phyloP scores from a whole-genome alignment of 176 grass and related monocot genomes.

The Cenchrus americanus region DNA sequence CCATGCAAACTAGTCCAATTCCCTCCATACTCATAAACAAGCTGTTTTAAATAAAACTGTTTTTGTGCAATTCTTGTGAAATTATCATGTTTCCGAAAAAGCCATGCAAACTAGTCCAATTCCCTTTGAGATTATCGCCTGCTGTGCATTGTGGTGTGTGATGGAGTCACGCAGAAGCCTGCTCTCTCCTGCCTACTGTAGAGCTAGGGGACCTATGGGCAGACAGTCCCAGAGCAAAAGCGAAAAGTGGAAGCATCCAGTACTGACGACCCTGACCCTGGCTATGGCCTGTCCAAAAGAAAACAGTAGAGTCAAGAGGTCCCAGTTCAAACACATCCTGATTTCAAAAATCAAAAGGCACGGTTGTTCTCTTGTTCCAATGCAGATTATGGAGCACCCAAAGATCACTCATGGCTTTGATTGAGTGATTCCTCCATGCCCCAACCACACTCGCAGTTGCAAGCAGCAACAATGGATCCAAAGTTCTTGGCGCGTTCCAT shows the following conservation, averaged over 20 bases:
- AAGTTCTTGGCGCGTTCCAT: slow-evolving; percentile 1
- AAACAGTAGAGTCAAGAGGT: not conserved
- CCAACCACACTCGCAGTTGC: not conserved
- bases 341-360: slow-evolving; percentile 34
- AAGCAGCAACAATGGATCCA: slow-evolving; percentile 14
- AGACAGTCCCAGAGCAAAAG: slow-evolving; percentile 53
- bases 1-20: not conserved
- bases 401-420: slow-evolving; percentile 35
- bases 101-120: no score
- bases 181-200: not conserved
- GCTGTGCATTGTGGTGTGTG: no score
- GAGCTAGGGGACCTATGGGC: slow-evolving; percentile 12
- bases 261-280: slow-evolving; percentile 34
- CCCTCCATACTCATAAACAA: no score
- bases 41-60: no score
- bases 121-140: no score
- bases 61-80: no score
- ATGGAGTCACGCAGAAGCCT: not conserved
- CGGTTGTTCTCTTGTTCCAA: not conserved
- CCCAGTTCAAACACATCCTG: not conserved
- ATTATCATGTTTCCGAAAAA: no score
- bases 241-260: slow-evolving; percentile 56
- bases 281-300: not conserved
- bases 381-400: slow-evolving; percentile 42
- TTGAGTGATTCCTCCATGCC: slow-evolving; percentile 8